Conservation (phyloP, 352 stramenopile genomes). For the Globisporangium irregulare region DNA sequence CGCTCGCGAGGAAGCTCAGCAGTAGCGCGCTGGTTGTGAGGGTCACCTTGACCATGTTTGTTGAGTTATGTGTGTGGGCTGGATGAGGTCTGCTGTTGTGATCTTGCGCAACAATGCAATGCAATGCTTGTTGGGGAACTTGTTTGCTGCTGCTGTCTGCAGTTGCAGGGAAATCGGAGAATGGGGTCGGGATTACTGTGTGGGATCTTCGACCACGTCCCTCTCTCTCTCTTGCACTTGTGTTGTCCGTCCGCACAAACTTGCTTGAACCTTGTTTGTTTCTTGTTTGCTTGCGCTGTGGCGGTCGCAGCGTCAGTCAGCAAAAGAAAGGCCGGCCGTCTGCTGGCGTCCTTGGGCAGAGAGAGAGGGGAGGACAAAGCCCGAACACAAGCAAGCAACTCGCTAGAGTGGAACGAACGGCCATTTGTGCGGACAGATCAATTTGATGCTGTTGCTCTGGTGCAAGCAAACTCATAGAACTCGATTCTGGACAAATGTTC, state of each 20-base stretch:
- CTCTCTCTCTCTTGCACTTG: neutral
- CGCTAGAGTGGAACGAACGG: conserved; percentile 4
- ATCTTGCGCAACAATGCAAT: conserved; percentile 7
- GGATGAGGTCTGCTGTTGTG: neutral
- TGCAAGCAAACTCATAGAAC: neutral
- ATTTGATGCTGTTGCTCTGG: neutral
- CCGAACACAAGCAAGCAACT: neutral
- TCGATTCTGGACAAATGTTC: neutral
- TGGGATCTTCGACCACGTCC: neutral
- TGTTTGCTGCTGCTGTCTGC: neutral
- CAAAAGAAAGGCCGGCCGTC: neutral
- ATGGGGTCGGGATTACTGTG: neutral
- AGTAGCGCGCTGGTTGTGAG: neutral
- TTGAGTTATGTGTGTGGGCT: neutral
- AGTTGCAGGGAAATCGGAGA: conserved; percentile 1
- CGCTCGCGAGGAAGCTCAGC: conserved; percentile 6
- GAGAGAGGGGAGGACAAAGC: conserved; percentile 5
- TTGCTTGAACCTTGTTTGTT: neutral
- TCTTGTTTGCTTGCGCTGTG: neutral
- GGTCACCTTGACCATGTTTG: conserved; percentile 12
- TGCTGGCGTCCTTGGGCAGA: neutral
- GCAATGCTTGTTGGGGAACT: conserved; percentile 1
- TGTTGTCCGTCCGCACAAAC: neutral
- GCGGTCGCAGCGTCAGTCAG: neutral
- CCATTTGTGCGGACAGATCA: neutral